Percentiles rank a stretch among this genome's conserved stretches.
Evolutionary conservation across 495 filamentous ascomycete genomes (phyloP).

Genomic region (Penicillium angulare): DNA sequence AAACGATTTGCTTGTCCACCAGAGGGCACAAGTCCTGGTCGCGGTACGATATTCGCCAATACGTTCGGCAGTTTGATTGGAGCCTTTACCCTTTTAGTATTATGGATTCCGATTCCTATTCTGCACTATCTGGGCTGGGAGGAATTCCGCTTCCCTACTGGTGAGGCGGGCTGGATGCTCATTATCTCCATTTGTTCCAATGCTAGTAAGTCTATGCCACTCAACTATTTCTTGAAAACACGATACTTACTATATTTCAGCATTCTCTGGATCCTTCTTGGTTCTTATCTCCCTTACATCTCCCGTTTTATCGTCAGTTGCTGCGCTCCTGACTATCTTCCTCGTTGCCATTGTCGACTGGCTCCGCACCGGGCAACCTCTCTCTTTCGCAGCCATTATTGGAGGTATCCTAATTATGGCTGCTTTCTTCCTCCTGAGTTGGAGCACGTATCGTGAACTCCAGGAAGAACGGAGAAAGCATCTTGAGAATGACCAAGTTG

Average conservation of each 20-base stretch:
- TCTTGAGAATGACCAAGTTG: conserved; percentile 38
- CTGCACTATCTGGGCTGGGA: conserved; percentile 77
- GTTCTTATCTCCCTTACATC: conserved; percentile 89
- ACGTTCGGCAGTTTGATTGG: conserved; percentile 87
- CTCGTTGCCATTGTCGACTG: conserved; percentile 91
- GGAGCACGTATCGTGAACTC: conserved; percentile 91
- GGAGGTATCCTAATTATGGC: conserved; percentile 85
- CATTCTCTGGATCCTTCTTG: conserved; percentile 90
- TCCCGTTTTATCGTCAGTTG: conserved; percentile 87
- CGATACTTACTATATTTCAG: conserved; percentile 27
- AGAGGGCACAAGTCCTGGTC: conserved; percentile 73
- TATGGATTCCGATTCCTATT: conserved; percentile 91
- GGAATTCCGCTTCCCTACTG: conserved; percentile 75
- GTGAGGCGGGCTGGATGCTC: conserved; percentile 75
- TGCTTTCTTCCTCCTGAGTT: conserved; percentile 82
- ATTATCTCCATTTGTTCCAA: conserved; percentile 79
- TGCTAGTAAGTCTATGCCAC: conserved; percentile 55
- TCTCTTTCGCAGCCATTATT: conserved; percentile 69
- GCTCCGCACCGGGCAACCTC: conserved; percentile 70
- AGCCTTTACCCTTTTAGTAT: conserved; percentile 72
- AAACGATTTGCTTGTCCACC: conserved; percentile 91
- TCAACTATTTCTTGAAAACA: neutral
- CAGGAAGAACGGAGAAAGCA: conserved; percentile 71
- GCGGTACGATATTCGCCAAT: conserved; percentile 91
- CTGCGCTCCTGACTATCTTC: conserved; percentile 93